Conservation (phyloP, 352 stramenopile genomes). For the Pythium dissimile region DNA sequence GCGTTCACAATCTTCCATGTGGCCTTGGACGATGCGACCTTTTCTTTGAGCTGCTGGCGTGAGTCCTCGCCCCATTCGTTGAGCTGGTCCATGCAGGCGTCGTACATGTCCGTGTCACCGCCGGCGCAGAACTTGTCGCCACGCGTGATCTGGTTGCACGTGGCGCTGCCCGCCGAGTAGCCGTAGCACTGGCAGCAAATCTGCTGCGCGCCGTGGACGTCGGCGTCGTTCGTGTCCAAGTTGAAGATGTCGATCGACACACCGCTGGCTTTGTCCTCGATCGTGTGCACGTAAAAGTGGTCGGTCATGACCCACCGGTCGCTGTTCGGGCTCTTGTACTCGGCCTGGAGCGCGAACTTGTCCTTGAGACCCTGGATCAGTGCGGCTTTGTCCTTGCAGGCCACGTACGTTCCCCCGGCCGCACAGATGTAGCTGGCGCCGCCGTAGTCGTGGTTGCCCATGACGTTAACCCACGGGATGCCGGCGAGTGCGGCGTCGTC, state of each 20-base stretch:
- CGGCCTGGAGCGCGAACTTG: slow-evolving; percentile 70
- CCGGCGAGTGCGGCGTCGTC: slow-evolving; percentile 33
- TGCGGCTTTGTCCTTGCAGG: slow-evolving; percentile 43
- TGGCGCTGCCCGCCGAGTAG: slow-evolving; percentile 53
- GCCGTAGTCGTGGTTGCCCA: slow-evolving; percentile 86
- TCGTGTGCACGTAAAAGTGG: slow-evolving; percentile 79
- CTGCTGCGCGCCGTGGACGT: slow-evolving; percentile 56
- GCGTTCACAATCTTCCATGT: slow-evolving; percentile 85
- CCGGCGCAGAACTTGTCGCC: slow-evolving; percentile 48
- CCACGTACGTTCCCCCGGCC: slow-evolving; percentile 27
- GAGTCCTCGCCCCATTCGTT: slow-evolving; percentile 61
- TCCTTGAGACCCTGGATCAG: slow-evolving; percentile 49
- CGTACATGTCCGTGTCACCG: slow-evolving; percentile 57
- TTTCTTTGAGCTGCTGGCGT: slow-evolving; percentile 39
- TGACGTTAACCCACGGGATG: slow-evolving; percentile 82
- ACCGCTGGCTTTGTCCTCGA: slow-evolving; percentile 48
- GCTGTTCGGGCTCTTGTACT: slow-evolving; percentile 76
- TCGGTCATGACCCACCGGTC: slow-evolving; percentile 81
- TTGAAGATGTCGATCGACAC: slow-evolving; percentile 87
- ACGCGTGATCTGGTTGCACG: slow-evolving; percentile 52
- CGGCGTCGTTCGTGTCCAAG: slow-evolving; percentile 70
- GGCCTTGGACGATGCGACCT: slow-evolving; percentile 56
- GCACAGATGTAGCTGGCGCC: slow-evolving; percentile 76
- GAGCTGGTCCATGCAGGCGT: slow-evolving; percentile 68
- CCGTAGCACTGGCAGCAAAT: slow-evolving; percentile 84